phyloP scores from a whole-genome alignment of 768 basidiomycete genomes.

The Gelatoporia subvermispora region DNA sequence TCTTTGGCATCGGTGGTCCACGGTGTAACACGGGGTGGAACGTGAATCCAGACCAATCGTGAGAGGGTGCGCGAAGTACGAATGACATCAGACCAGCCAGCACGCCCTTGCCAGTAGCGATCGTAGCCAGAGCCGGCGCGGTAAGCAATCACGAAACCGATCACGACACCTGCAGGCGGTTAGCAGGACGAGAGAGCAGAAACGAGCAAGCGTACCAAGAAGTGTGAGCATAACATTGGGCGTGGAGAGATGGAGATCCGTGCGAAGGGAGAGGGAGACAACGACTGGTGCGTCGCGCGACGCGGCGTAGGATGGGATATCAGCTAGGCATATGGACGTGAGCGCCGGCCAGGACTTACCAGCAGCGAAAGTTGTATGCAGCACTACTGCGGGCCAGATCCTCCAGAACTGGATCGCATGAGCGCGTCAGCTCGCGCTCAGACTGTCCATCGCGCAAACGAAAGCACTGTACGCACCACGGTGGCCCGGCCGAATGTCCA shows the following conservation, averaged over 20 bases:
- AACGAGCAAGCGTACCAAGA: constrained; percentile 36
- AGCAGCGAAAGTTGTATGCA: constrained; percentile 55
- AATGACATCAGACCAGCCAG: constrained; percentile 53
- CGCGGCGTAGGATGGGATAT: not conserved
- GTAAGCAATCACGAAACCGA: constrained; percentile 54
- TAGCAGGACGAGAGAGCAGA: not conserved
- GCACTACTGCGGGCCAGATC: constrained; percentile 63
- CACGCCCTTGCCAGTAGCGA: constrained; percentile 55
- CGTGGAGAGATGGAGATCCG: constrained; percentile 37
- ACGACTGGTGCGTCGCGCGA: constrained; percentile 27
- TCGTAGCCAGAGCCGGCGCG: constrained; percentile 63
- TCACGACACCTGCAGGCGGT: constrained; percentile 47
- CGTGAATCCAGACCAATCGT: constrained; percentile 59
- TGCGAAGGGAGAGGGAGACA: constrained; percentile 38
- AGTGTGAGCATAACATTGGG: constrained; percentile 58
- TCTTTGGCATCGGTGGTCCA: constrained; percentile 32
- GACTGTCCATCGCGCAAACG: not conserved
- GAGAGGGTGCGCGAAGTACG: constrained; percentile 43
- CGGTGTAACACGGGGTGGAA: constrained; percentile 43
- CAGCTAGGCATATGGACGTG: not conserved
- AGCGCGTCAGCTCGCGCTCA: too few species aligned
- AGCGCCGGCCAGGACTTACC: constrained; percentile 24
- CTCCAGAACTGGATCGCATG: constrained; percentile 40
- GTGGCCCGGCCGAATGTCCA: constrained; percentile 43
- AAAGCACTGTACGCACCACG: constrained; percentile 30